Base-by-base conservation (phyloP, 495 filamentous ascomycete species). In the Penicillium daleae region DNA sequence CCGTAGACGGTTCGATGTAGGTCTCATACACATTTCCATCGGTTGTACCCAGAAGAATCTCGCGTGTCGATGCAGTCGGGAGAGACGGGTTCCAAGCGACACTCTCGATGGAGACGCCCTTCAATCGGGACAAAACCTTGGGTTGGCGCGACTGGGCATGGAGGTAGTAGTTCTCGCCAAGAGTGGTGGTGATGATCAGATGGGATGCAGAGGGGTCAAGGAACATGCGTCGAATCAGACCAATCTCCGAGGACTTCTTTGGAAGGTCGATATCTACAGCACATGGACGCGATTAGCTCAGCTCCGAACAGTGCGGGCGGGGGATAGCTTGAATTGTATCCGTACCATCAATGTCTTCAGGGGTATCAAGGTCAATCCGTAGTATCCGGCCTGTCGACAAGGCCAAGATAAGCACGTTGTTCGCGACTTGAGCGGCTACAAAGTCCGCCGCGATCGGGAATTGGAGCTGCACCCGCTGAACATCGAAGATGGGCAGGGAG, bases 91-190 rank as follows among this genome's bases (percentile, higher is more conserved):
- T 97, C 95, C 95, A 99, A 51, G 93, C 92, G 65, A 99, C 82
- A 62, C 88, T 89, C 72, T 98, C 95, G 39, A 98, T 90, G 10
- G 84, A 76, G 46, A 97, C 91, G 9, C 91, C 91, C 70, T 93
- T 94, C 49, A 99, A 77, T 32, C 92, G 87, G 46, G 90, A 87
- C 35, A 99, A 80, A 24, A 89, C 82, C 61, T 95, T 90, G 9
- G 92, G 91, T 67, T 93, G 91, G 61, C 91, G 86, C 32, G 92
- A 94, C 72, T 98, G 95, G 29, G 92, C 93, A 73, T 98, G 95
- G 12, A 99, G 88, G 74, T 99, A 99, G 80, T 92, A 98, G 76
- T 97, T 98, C 75, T 98, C 95, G 72, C 91, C 92, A 26, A 92
- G 85, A 12, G 92, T 89, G 2, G 95, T 98, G 68, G 89, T 91